A percentile compares a stretch with the other conserved stretches of the same genome.
These are phyloP conservation scores for Dendrothele bispora DNA, from an alignment of 768 basidiomycete genomes.

Conservation along the genomic window DNA sequence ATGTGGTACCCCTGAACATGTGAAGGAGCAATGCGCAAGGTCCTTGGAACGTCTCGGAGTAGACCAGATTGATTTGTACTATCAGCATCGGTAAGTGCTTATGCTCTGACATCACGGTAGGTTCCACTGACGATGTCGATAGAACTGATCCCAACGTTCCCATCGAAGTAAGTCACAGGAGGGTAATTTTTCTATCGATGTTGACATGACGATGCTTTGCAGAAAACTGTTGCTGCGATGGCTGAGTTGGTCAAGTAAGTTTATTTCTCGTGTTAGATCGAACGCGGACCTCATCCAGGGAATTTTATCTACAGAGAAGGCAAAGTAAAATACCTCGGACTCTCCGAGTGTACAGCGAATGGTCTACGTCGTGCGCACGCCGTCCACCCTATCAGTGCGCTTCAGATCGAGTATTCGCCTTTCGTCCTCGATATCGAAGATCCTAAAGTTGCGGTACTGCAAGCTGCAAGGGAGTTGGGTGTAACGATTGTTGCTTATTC, in stretches of 20 bases:
- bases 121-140: too few relatives aligned
- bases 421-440: conserved; percentile 46
- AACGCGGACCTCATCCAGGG: too few relatives aligned
- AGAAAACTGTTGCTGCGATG: conserved; percentile 34
- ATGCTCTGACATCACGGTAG: too few relatives aligned
- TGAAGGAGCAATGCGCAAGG: conserved; percentile 29
- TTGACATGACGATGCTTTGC: too few relatives aligned
- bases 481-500: conserved; percentile 47
- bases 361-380: conserved; percentile 49
- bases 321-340: conserved; percentile 49
- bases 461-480: conserved; percentile 42
- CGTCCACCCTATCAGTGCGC: conserved; percentile 42
- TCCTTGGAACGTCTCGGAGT: conserved; percentile 34
- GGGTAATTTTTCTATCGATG: too few relatives aligned
- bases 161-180: too few relatives aligned
- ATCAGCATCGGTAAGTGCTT: conserved; percentile 31
- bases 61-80: conserved; percentile 39
- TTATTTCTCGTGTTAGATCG: too few relatives aligned
- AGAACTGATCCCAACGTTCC: conserved; percentile 25
- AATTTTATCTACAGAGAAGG: too few relatives aligned
- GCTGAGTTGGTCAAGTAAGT: conserved; percentile 37
- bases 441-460: conserved; percentile 35
- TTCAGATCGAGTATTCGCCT: conserved; percentile 46
- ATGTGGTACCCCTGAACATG: conserved; percentile 21
- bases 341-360: conserved; percentile 46